Percentiles rank a stretch among this genome's conserved stretches.
Conservation (phyloP, 2,329 filamentous ascomycete genomes). For the Aspergillus calidoustus region DNA sequence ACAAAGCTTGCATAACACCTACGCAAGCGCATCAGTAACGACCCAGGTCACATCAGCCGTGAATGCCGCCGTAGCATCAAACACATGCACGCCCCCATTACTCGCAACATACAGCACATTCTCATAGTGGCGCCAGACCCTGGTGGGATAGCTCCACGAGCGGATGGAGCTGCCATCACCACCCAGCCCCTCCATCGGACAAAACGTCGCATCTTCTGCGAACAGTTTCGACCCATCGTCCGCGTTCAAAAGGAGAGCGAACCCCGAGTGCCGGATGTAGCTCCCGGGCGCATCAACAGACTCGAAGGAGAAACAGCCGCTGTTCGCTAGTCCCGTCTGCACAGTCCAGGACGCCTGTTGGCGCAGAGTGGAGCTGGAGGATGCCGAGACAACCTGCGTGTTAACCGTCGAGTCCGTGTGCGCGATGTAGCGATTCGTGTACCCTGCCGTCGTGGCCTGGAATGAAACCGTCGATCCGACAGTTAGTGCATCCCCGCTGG, state of each 20-base stretch:
- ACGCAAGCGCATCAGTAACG: constrained; percentile 53
- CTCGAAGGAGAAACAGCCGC: constrained; percentile 65
- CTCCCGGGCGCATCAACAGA: constrained; percentile 62
- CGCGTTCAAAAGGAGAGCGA: constrained; percentile 54
- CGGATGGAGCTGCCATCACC: constrained; percentile 58
- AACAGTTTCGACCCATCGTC: constrained; percentile 63
- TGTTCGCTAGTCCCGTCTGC: constrained; percentile 60
- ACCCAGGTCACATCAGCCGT: constrained; percentile 61
- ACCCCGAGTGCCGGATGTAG: constrained; percentile 62
- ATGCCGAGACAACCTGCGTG: constrained; percentile 58
- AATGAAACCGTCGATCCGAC: constrained; percentile 59
- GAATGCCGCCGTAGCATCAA: constrained; percentile 56
- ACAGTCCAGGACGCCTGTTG: constrained; percentile 60
- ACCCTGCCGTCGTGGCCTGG: constrained; percentile 60
- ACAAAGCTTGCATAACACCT: neutral
- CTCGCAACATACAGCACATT: constrained; percentile 55
- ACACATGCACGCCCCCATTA: constrained; percentile 61
- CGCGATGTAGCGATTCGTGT: constrained; percentile 59
- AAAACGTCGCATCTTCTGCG: constrained; percentile 67
- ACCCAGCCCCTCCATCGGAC: constrained; percentile 57
- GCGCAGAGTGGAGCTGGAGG: constrained; percentile 56
- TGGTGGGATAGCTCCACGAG: constrained; percentile 65
- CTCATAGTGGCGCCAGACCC: constrained; percentile 61
- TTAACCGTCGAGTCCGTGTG: constrained; percentile 58
- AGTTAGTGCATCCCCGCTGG: constrained; percentile 53